Conservation (phyloP, 2,329 filamentous ascomycete genomes). For the Fusarium dimerum region DNA sequence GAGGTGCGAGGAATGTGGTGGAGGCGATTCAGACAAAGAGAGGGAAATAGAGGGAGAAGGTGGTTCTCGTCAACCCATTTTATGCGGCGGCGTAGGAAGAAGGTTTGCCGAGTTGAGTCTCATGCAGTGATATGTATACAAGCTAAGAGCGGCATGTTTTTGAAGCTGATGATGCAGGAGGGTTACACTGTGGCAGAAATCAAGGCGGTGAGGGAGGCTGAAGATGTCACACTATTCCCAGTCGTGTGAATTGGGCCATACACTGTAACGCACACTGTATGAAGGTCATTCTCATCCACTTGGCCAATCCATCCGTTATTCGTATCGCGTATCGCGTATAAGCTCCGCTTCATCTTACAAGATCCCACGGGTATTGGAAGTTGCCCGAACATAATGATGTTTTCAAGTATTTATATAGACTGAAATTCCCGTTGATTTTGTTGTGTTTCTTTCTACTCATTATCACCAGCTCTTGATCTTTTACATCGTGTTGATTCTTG, state of each 20-base stretch:
- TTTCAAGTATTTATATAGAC: not conserved
- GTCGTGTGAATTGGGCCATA: not conserved
- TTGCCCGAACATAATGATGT: too few species aligned
- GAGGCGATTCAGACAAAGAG: not conserved
- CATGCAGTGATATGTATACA: slow-evolving; percentile 13
- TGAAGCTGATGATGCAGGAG: slow-evolving; percentile 1
- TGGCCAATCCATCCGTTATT: not conserved
- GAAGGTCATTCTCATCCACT: not conserved
- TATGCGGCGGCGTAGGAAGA: slow-evolving; percentile 6
- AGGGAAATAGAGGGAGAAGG: not conserved
- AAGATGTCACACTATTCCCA: not conserved
- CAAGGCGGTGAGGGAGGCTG: not conserved
- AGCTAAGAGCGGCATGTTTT: not conserved
- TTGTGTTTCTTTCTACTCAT: not conserved
- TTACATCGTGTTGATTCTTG: not conserved
- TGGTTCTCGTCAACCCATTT: slow-evolving; percentile 15
- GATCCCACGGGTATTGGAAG: too few species aligned
- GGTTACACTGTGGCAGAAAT: not conserved
- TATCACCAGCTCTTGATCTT: too few species aligned
- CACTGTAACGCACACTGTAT: not conserved
- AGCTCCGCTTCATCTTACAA: not conserved
- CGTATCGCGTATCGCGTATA: not conserved
- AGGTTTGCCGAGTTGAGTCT: slow-evolving; percentile 19
- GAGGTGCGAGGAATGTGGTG: slow-evolving; percentile 1
- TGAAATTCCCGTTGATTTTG: not conserved